Conservation (phyloP, 2,329 filamentous ascomycete species). For the Thelonectria olida region DNA sequence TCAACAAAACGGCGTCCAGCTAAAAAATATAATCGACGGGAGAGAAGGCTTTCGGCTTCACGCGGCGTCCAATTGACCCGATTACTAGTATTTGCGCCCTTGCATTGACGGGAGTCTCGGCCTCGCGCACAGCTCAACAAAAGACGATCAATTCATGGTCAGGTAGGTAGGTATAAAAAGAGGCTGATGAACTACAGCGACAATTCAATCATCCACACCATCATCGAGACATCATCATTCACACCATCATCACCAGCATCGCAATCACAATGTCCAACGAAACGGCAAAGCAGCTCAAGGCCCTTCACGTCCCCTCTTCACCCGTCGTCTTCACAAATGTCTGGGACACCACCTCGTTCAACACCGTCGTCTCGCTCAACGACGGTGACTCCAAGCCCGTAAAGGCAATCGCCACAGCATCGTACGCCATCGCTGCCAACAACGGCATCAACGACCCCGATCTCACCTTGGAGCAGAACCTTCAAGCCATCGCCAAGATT, state of each 20-base stretch:
- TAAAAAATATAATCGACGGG: too few relatives aligned
- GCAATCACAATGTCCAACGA: conserved; percentile 39
- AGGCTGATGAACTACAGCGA: neutral
- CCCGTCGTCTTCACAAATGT: conserved; percentile 66
- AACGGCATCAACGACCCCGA: conserved; percentile 57
- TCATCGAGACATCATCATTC: neutral
- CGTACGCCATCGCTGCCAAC: conserved; percentile 59
- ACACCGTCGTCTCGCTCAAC: conserved; percentile 54
- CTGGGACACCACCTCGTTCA: conserved; percentile 62
- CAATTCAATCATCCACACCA: neutral
- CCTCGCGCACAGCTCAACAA: too few relatives aligned
- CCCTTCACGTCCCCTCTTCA: conserved; percentile 59
- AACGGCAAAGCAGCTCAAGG: conserved; percentile 48
- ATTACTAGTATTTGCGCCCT: conserved; percentile 23
- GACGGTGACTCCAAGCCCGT: conserved; percentile 44
- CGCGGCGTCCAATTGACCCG: conserved; percentile 16
- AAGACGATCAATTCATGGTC: too few relatives aligned
- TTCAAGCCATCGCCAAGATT: conserved; percentile 56
- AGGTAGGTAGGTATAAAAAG: too few relatives aligned
- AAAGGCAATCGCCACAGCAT: conserved; percentile 59
- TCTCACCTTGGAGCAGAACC: conserved; percentile 60
- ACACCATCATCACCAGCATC: neutral
- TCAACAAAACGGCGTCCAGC: neutral
- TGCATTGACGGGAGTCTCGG: too few relatives aligned
- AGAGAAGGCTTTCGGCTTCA: too few relatives aligned